These are phyloP conservation scores for Verticillium klebahnii DNA, from an alignment of 2,329 filamentous ascomycete genomes.

Conservation along the genomic window DNA sequence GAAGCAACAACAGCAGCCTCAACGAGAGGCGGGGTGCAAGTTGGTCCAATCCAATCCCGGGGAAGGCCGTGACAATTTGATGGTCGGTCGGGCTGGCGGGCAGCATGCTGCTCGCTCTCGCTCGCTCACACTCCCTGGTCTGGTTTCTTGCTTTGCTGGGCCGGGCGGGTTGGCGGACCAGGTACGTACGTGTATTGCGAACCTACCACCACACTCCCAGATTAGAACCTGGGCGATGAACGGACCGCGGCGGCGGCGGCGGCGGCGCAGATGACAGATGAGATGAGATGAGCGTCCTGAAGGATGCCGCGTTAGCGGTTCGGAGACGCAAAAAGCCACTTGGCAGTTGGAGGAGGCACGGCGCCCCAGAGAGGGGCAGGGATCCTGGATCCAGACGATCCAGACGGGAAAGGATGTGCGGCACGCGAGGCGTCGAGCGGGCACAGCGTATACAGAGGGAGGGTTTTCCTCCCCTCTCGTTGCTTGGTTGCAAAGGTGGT, in stretches of 20 bases:
- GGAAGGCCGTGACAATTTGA: not conserved
- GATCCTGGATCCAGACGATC: not conserved
- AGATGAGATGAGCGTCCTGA: not conserved
- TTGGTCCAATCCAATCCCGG: slow-evolving; percentile 12
- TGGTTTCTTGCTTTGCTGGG: no score
- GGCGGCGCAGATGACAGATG: slow-evolving; percentile 2
- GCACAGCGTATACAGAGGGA: not conserved
- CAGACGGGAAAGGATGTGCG: not conserved
- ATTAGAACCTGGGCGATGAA: not conserved
- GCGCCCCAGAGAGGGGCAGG: not conserved
- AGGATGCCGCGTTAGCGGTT: slow-evolving; percentile 4
- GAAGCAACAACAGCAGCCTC: slow-evolving; percentile 1
- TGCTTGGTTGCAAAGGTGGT: not conserved
- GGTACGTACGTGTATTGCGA: no score
- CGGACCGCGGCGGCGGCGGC: not conserved
- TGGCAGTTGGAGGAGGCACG: slow-evolving; percentile 2
- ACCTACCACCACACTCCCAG: not conserved
- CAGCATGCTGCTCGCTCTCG: not conserved
- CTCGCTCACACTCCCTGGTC: no score
- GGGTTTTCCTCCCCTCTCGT: not conserved
- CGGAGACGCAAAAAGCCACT: slow-evolving; percentile 1
- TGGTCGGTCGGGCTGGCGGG: not conserved
- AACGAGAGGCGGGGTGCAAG: slow-evolving; percentile 10
- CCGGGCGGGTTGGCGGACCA: not conserved
- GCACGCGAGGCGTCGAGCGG: not conserved